A percentile compares a stretch with the other conserved stretches of the same genome.
These are phyloP conservation scores for Amesomyces nigricolor DNA, from an alignment of 2,329 filamentous ascomycete species.

Conservation along the genomic window DNA sequence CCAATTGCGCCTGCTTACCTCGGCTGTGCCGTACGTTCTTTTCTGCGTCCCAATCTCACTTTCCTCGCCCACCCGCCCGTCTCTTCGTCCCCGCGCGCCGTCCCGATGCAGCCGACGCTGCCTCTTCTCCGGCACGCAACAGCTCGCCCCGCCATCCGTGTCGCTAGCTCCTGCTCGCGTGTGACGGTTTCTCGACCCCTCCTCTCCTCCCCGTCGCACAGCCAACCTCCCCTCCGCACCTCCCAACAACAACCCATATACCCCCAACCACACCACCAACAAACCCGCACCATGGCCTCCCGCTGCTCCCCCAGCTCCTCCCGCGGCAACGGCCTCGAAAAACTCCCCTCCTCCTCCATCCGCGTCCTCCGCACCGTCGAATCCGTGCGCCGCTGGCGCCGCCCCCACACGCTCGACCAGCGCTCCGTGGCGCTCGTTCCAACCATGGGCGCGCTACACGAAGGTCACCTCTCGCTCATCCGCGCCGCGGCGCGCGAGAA, in stretches of 20 bases:
- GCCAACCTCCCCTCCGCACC: neutral
- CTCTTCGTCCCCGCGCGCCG: neutral
- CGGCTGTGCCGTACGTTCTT: constrained; percentile 10
- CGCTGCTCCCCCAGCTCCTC: constrained; percentile 24
- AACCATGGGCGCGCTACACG: constrained; percentile 96
- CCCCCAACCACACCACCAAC: neutral
- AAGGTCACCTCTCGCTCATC: constrained; percentile 81
- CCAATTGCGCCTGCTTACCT: constrained; percentile 11
- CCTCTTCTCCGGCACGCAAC: constrained; percentile 19
- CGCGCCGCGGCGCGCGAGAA: constrained; percentile 78
- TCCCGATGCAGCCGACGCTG: constrained; percentile 15
- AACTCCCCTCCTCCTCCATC: constrained; percentile 53
- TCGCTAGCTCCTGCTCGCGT: constrained; percentile 13
- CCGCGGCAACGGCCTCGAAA: constrained; percentile 34
- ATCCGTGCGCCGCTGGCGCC: constrained; percentile 64
- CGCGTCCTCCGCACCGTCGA: constrained; percentile 71
- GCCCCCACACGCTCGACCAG: constrained; percentile 57
- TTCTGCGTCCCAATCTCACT: neutral
- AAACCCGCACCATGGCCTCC: constrained; percentile 29
- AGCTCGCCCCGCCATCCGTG: constrained; percentile 14
- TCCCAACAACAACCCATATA: neutral
- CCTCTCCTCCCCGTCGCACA: neutral
- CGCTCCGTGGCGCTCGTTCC: constrained; percentile 82
- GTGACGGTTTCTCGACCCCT: neutral
- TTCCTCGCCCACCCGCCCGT: neutral